These are phyloP conservation scores for Metschnikowia rubicola DNA, from an alignment of 805 yeast genomes.

Conservation along the genomic window DNA sequence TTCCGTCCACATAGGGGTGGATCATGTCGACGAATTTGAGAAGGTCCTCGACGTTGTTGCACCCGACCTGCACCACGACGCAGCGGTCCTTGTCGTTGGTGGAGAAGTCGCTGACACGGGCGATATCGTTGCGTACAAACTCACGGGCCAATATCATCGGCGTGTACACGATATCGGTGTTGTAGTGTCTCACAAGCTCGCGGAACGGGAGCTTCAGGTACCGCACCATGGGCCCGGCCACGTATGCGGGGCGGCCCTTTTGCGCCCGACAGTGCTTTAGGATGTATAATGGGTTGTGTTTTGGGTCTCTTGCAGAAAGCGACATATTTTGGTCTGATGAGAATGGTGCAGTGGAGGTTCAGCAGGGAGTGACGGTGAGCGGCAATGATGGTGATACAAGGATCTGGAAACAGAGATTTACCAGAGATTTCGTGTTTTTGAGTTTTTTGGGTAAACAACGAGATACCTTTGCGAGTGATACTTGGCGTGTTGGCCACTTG, in stretches of 20 bases:
- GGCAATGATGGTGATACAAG: too few relatives aligned
- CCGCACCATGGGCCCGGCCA: constrained; percentile 92
- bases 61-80: constrained; percentile 86
- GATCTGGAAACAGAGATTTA: too few relatives aligned
- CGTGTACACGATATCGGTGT: constrained; percentile 80
- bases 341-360: neutral
- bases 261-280: constrained; percentile 22
- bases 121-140: constrained; percentile 79
- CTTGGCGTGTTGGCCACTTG: too few relatives aligned
- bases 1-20: constrained; percentile 87
- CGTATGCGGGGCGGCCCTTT: constrained; percentile 34
- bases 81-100: constrained; percentile 70
- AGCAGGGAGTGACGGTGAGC: too few relatives aligned
- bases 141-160: constrained; percentile 98
- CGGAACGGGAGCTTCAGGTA: constrained; percentile 93
- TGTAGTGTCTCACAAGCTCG: constrained; percentile 64
- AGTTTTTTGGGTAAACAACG: too few relatives aligned
- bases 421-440: too few relatives aligned
- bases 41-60: constrained; percentile 78
- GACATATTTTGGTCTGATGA: neutral
- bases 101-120: constrained; percentile 80
- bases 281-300: constrained; percentile 34
- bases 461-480: too few relatives aligned
- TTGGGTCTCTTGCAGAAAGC: constrained; percentile 18
- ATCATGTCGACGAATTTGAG: constrained; percentile 83